Percentiles rank a stretch among this genome's conserved stretches.
phyloP scores from a whole-genome alignment of 139 green algal genomes.

The Chlamydomonas sphaeroides region DNA sequence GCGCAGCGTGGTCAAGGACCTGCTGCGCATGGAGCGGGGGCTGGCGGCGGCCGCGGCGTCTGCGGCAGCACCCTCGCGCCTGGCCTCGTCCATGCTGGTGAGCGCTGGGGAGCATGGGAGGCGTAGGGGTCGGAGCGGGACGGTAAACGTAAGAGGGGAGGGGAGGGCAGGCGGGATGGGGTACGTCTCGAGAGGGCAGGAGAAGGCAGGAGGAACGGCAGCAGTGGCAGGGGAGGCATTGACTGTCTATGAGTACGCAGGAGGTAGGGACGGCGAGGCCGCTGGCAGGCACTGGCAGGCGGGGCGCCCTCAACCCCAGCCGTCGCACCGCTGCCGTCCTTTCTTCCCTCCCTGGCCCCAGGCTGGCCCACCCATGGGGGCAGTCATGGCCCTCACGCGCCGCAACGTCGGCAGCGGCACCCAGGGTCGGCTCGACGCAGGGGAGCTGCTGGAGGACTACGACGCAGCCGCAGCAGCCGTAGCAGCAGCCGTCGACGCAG shows the following conservation, averaged over 20 bases:
- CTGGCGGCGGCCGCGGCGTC: not conserved
- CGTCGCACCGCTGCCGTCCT: too few relatives aligned
- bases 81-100: not conserved
- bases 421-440: not conserved
- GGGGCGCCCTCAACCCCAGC: too few relatives aligned
- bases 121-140: too few relatives aligned
- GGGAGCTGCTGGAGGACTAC: not conserved
- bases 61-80: not conserved
- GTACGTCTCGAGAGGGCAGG: too few relatives aligned
- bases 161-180: too few relatives aligned
- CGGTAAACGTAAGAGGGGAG: too few relatives aligned
- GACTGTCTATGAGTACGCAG: too few relatives aligned
- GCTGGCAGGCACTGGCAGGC: too few relatives aligned
- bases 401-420: too few relatives aligned
- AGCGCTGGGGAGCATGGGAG: not conserved
- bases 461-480: not conserved
- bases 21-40: slow-evolving; percentile 15
- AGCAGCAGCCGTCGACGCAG: not conserved
- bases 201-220: too few relatives aligned
- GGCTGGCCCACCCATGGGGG: not conserved
- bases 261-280: too few relatives aligned
- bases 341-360: not conserved
- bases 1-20: not conserved
- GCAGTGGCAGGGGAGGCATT: too few relatives aligned
- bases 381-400: slow-evolving; percentile 8